phyloP scores from a whole-genome alignment of 139 green algal species.

The Picochlorum sp. region DNA sequence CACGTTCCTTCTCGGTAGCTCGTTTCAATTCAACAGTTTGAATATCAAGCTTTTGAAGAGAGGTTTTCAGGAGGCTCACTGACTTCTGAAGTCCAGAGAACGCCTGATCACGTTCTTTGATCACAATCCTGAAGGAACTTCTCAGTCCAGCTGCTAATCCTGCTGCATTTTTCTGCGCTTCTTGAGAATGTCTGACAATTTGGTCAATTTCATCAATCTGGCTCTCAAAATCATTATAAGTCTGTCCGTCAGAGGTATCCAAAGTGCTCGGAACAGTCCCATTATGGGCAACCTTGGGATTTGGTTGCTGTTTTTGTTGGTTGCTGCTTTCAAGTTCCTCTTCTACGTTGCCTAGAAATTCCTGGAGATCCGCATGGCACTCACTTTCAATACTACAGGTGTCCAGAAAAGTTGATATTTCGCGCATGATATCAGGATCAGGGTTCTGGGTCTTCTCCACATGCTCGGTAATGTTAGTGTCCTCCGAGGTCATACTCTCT shows the following conservation, averaged over 20 bases:
- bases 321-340: too few relatives aligned
- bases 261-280: background rate
- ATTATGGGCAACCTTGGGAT: background rate
- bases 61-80: background rate
- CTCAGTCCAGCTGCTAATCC: background rate
- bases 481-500: too few relatives aligned
- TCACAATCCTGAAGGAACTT: background rate
- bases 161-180: background rate
- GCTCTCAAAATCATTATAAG: background rate
- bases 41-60: background rate
- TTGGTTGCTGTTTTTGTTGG: too few relatives aligned
- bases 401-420: too few relatives aligned
- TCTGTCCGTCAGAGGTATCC: background rate
- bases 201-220: background rate
- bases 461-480: too few relatives aligned
- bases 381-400: too few relatives aligned
- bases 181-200: background rate
- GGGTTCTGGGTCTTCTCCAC: too few relatives aligned
- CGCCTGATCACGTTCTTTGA: background rate
- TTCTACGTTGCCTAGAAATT: too few relatives aligned
- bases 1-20: background rate
- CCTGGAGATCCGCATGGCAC: too few relatives aligned
- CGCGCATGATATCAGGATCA: too few relatives aligned
- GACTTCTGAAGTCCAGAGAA: background rate
- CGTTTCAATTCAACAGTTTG: background rate